These are phyloP conservation scores for Albatrellus ellisii DNA, from an alignment of 768 basidiomycete species.

Conservation along the genomic window DNA sequence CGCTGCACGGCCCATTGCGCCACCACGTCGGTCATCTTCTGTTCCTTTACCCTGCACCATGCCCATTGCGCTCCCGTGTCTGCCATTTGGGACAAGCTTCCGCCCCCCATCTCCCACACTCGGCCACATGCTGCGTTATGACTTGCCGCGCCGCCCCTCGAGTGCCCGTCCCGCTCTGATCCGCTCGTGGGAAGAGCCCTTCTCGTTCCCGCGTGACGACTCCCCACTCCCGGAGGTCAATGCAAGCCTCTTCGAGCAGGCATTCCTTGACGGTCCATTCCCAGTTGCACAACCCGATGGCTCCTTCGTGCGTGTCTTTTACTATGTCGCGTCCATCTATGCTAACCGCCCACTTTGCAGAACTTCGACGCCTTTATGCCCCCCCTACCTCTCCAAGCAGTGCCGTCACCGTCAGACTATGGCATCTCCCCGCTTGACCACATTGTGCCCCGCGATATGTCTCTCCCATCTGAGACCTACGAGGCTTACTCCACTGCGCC, in stretches of 20 bases:
- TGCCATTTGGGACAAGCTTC: slow-evolving; percentile 6
- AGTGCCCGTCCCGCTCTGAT: slow-evolving; percentile 8
- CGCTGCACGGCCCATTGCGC: slow-evolving; percentile 2
- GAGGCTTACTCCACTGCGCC: not conserved
- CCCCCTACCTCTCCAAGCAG: slow-evolving; percentile 5
- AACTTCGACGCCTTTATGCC: slow-evolving; percentile 10
- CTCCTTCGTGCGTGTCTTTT: slow-evolving; percentile 8
- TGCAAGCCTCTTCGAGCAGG: slow-evolving; percentile 6
- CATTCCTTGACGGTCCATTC: slow-evolving; percentile 10
- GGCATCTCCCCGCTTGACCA: slow-evolving; percentile 12
- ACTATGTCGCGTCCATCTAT: not conserved
- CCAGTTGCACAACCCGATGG: slow-evolving; percentile 7
- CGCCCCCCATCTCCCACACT: slow-evolving; percentile 6
- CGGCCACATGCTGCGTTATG: slow-evolving; percentile 6
- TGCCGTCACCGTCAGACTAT: slow-evolving; percentile 3
- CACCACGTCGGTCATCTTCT: slow-evolving; percentile 12
- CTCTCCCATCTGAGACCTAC: not conserved
- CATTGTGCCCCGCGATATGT: not conserved
- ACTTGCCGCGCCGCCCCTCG: slow-evolving; percentile 13
- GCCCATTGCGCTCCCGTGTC: slow-evolving; percentile 10
- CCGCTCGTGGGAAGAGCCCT: slow-evolving; percentile 11
- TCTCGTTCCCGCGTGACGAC: slow-evolving; percentile 6
- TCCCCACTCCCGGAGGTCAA: slow-evolving; percentile 13
- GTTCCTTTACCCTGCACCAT: slow-evolving; percentile 11
- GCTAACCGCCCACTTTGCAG: not conserved